Percentiles rank a stretch among this genome's conserved stretches.
Conservation (phyloP, 1,139 yeast genomes). For the Suhomyces yuchorum region DNA sequence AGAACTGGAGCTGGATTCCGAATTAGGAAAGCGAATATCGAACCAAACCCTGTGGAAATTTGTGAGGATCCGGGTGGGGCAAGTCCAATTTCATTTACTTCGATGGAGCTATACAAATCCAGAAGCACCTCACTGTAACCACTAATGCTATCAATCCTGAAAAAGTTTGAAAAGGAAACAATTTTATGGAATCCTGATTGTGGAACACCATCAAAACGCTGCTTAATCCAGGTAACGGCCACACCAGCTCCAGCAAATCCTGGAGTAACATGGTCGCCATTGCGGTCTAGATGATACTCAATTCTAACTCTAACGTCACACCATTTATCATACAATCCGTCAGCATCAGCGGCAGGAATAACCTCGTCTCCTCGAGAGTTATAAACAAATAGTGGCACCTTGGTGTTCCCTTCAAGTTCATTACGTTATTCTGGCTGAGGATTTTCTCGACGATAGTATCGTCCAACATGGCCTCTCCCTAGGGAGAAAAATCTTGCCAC, state of each 20-base stretch:
- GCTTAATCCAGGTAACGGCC: constrained; percentile 20
- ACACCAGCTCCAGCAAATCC: constrained; percentile 19
- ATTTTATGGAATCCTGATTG: constrained; percentile 9
- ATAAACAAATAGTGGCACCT: constrained; percentile 37
- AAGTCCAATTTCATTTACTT: constrained; percentile 3
- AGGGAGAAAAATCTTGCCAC: constrained; percentile 1
- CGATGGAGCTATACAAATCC: background rate
- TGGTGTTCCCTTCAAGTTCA: constrained; percentile 22
- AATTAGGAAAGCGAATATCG: background rate
- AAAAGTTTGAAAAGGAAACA: background rate
- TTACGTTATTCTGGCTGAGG: constrained; percentile 2
- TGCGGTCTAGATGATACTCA: constrained; percentile 19
- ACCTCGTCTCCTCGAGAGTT: constrained; percentile 34
- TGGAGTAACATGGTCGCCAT: constrained; percentile 22
- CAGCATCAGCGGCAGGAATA: constrained; percentile 19
- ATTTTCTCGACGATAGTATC: background rate
- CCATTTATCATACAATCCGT: constrained; percentile 19
- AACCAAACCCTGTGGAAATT: background rate
- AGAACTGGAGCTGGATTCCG: background rate
- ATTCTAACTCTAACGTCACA: constrained; percentile 20
- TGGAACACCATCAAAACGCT: constrained; percentile 4
- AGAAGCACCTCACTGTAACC: background rate
- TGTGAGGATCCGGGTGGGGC: background rate
- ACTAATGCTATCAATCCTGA: background rate
- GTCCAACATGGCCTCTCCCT: constrained; percentile 1